These are phyloP conservation scores for Termitomyces sp. DNA, from an alignment of 768 basidiomycete genomes.

Conservation along the genomic window DNA sequence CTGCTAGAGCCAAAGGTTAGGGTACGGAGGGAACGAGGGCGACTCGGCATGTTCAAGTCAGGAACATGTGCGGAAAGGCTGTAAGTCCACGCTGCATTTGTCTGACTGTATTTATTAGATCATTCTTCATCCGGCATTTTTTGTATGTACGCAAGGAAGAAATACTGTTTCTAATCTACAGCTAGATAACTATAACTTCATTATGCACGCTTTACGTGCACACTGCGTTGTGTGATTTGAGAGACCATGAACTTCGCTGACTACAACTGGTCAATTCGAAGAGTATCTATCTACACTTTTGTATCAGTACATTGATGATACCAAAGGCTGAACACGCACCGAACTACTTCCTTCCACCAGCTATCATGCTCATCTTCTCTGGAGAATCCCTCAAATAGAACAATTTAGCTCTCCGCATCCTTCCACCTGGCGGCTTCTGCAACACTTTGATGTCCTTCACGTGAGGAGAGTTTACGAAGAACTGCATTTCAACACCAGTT, in stretches of 20 bases:
- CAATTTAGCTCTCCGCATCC: conserved; percentile 75
- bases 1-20: conserved; percentile 45
- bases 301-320: background rate
- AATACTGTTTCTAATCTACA: background rate
- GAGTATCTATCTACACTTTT: background rate
- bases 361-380: conserved; percentile 79
- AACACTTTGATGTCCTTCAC: conserved; percentile 85
- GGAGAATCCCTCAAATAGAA: conserved; percentile 82
- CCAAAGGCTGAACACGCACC: conserved; percentile 8
- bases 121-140: conserved; percentile 14
- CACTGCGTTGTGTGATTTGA: background rate
- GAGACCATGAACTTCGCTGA: background rate
- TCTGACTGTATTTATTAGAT: conserved; percentile 17
- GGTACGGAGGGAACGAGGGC: conserved; percentile 55
- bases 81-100: conserved; percentile 10
- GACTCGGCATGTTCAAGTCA: conserved; percentile 40
- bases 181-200: background rate
- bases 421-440: conserved; percentile 55
- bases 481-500: conserved; percentile 91
- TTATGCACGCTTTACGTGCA: background rate
- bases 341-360: conserved; percentile 38
- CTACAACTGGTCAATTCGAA: background rate
- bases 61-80: conserved; percentile 11
- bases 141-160: background rate
- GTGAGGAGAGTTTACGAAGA: conserved; percentile 83